Percentiles rank a stretch among this genome's conserved stretches.
These are phyloP conservation scores for Gonium pectorale DNA, from an alignment of 139 green algal genomes.

Conservation along the genomic window DNA sequence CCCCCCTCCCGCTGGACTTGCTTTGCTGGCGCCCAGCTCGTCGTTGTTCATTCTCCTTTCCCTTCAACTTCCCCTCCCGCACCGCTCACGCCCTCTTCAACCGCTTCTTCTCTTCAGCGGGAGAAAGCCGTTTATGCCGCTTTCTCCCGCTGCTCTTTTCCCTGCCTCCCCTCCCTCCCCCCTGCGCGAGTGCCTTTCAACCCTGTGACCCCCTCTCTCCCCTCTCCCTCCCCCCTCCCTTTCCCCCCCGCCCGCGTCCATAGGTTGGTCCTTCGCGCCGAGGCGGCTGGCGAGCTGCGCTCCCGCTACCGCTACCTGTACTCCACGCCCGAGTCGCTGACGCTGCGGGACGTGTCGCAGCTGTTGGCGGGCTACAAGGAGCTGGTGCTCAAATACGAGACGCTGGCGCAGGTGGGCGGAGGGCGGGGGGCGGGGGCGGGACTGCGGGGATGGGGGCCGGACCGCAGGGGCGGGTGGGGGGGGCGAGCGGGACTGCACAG, in stretches of 20 bases:
- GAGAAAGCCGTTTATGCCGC: too few species aligned
- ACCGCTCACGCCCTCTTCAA: too few species aligned
- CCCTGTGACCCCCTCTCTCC: background rate
- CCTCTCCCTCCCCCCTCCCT: background rate
- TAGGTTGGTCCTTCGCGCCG: conserved; percentile 63
- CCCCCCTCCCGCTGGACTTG: too few species aligned
- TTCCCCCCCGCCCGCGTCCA: background rate
- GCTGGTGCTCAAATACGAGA: conserved; percentile 79
- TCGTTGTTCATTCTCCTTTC: too few species aligned
- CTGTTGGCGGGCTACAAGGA: conserved; percentile 90
- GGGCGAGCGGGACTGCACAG: too few species aligned
- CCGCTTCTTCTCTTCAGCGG: too few species aligned
- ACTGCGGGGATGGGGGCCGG: too few species aligned
- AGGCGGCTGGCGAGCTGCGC: conserved; percentile 64
- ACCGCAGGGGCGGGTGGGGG: too few species aligned
- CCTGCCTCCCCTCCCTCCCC: background rate
- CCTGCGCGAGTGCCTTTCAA: background rate
- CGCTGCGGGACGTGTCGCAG: conserved; percentile 75
- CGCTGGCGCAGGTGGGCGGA: conserved; percentile 57
- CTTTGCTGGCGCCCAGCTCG: too few species aligned
- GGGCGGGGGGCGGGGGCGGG: too few species aligned
- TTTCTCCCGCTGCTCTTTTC: too few species aligned
- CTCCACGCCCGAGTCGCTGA: conserved; percentile 66
- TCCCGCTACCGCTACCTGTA: conserved; percentile 79
- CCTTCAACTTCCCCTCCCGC: too few species aligned